Evolutionary conservation across 2,329 filamentous ascomycete species (phyloP).

Genomic region (Trichophyton equinum): DNA sequence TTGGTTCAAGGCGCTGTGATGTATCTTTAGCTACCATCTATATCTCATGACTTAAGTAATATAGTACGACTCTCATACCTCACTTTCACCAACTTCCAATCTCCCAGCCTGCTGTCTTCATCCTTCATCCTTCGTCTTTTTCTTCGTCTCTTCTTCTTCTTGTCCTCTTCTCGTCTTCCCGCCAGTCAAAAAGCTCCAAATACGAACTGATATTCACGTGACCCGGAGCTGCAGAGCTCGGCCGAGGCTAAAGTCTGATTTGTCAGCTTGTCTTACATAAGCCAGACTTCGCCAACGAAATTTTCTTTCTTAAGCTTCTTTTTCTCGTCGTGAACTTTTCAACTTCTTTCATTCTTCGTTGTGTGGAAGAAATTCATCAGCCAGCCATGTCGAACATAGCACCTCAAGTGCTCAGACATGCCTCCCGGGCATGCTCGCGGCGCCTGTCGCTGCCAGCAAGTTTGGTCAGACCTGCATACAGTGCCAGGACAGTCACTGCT

Average conservation of each 20-base stretch:
- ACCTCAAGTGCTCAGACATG: constrained; percentile 62
- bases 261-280: background rate
- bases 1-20: background rate
- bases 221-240: background rate
- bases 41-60: background rate
- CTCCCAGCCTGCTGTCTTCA: background rate
- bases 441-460: constrained; percentile 33
- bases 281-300: background rate
- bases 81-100: background rate
- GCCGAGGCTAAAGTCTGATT: constrained; percentile 1
- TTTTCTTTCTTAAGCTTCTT: background rate
- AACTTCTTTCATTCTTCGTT: background rate
- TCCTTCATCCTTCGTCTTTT: background rate
- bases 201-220: background rate
- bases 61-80: background rate
- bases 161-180: background rate
- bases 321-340: too few species aligned
- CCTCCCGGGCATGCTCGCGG: constrained; percentile 47
- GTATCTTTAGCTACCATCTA: background rate
- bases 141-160: background rate
- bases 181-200: background rate
- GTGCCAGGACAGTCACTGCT: constrained; percentile 22
- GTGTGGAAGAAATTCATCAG: background rate
- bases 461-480: constrained; percentile 25
- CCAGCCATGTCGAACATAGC: constrained; percentile 50